Base-by-base conservation (phyloP, 2,329 filamentous ascomycete genomes). In the Verticillium longisporum region DNA sequence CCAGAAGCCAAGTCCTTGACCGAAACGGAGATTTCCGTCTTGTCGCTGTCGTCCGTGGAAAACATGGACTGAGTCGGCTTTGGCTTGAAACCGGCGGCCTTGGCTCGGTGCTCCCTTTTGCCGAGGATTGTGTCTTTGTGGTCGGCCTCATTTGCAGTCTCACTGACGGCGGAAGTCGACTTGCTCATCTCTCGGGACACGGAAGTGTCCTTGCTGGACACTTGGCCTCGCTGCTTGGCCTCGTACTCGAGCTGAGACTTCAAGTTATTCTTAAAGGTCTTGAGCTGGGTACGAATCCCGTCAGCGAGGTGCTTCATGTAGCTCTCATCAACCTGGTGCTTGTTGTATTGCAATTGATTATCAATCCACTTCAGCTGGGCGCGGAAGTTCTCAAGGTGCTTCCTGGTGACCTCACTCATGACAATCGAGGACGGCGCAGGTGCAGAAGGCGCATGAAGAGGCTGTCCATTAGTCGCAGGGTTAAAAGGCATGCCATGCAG, bases 281-380 rank as follows among this genome's bases (percentile, higher is more conserved):
- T 70, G 61, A 86, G 80, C 36, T 78, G 77, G 26, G 74, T 70
- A n/a, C 74, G 72, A 61, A 84, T 68, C 38, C 74, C 68, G 38
- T 74, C 68, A 3, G 74, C 77, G 54, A 78, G 76, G 32, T 72
- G 67, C 62, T 80, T 76, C 69, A 84, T 79, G 37, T 76, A 72
- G 63, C 76, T 78, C 65, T 84, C 83, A 61, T 88, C 84, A 63
- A 87, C 84, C 65, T 87, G 84, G 64, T 87, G 83, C 65, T 79
- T 81, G 68, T 88, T 87, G 74, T 83, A 86, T 59, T 80, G 78
- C 55, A 88, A 71, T 65, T 88, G 84, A 62, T 84, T 80, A 64
- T 86, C 80, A 50, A 82, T 75, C 61, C 81, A 80, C 66, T 80
- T 83, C 62, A 88, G 75, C n/a, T 79, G 78, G n/a, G 69, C 67